These are phyloP conservation scores for Phytophthora palmivora DNA, from an alignment of 352 stramenopile genomes.

Conservation along the genomic window DNA sequence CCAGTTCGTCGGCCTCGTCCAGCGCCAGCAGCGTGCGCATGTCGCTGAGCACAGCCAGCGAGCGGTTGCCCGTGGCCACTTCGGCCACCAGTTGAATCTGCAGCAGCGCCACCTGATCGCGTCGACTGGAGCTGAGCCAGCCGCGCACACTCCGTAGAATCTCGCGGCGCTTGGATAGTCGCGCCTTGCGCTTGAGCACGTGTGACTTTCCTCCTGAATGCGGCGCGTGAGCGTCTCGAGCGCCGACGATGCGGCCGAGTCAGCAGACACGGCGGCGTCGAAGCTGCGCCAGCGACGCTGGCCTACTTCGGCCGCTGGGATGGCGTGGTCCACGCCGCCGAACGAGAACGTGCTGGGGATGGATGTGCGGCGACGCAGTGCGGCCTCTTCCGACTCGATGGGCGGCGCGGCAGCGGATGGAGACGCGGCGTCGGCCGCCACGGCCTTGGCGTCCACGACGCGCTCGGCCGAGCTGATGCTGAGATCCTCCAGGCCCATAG, in stretches of 20 bases:
- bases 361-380: conserved; percentile 59
- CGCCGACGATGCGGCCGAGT: conserved; percentile 32
- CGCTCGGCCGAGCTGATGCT: conserved; percentile 21
- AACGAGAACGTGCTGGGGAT: conserved; percentile 71
- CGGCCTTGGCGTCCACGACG: conserved; percentile 25
- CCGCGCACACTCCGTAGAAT: conserved; percentile 57
- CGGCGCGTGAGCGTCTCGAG: conserved; percentile 53
- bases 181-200: conserved; percentile 47
- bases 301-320: conserved; percentile 21
- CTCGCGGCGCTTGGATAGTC: conserved; percentile 51
- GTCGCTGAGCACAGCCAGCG: conserved; percentile 59
- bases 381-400: conserved; percentile 37
- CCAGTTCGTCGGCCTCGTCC: conserved; percentile 37
- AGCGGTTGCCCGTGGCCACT: conserved; percentile 65
- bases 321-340: conserved; percentile 34
- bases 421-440: conserved; percentile 1
- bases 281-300: conserved; percentile 75
- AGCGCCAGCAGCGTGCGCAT: conserved; percentile 62
- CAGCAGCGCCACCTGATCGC: conserved; percentile 64
- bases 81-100: conserved; percentile 81
- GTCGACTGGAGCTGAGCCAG: conserved; percentile 53
- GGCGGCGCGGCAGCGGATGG: neutral
- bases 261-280: conserved; percentile 35
- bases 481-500: conserved; percentile 42
- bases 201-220: conserved; percentile 63